Evolutionary conservation across 176 grass and related monocot species (phyloP), one percentile per base, ranked within the genome.

Genomic region (Alopecurus myosuroides): DNA sequence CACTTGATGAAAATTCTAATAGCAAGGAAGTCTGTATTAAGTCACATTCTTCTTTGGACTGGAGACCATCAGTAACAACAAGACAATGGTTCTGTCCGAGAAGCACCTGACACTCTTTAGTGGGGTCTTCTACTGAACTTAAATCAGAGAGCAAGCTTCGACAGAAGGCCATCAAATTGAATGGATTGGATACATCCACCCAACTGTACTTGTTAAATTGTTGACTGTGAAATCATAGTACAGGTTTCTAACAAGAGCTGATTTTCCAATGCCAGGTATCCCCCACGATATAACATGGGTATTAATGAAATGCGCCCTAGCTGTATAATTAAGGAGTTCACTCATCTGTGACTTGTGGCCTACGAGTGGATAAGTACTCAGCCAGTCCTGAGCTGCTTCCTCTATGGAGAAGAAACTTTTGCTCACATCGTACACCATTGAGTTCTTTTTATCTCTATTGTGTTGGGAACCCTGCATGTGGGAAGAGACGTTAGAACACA

Each of bases 281-380:
- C 81, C 81, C 81, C 81, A 83, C 0, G 81, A 83, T 19, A 83
- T 60, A 17, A 83, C 81, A 15, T 22, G 14, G 6, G 23, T 25
- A 42, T 34, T 11, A 0, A 0, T 18, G n/a, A 42, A 26, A 44
- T 9, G 56, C 13, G 55, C 13, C 12, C 2, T 29, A 7, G 79
- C 19, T 26, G 10, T 35, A 9, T 19, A 36, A 2, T 25, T 6
- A 2, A 20, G 31, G 7, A 82, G 36, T 19, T 73, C 35, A 31
- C 4, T 41, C 25, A 71, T 26, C 22, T 82, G 17, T 22, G 51
- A 2, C 10, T 55, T 1, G 1, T 66, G 80, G 0, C 80, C 67
- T 6, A 51, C 2, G 5, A 58, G 33, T 14, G 33, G 20, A 19
- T 35, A 6, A 5, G 26, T 18, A 0, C 0, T 14, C 20, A 68